Evolutionary conservation across 2,329 filamentous ascomycete species (phyloP).

Genomic region (Stagonosporopsis cucurbitacearum): DNA sequence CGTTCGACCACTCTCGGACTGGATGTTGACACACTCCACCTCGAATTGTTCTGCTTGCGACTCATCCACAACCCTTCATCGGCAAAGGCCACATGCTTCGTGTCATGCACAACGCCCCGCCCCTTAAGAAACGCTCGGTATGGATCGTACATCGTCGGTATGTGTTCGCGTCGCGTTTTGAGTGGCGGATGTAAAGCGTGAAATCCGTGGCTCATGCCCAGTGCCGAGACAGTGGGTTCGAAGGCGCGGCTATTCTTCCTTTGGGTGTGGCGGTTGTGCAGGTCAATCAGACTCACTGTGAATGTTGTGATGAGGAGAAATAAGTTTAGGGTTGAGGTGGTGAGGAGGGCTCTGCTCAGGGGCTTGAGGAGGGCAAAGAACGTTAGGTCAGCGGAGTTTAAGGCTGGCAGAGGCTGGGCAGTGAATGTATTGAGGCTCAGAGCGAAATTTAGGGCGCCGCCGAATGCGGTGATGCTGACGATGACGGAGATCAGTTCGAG

Average conservation of each 20-base stretch:
- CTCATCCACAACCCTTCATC: constrained; percentile 23
- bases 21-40: constrained; percentile 15
- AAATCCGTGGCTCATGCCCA: constrained; percentile 36
- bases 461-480: constrained; percentile 21
- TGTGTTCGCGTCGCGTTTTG: not conserved
- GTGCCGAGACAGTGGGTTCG: constrained; percentile 31
- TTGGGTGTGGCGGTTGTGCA: not conserved
- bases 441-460: constrained; percentile 20
- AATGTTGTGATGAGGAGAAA: not conserved
- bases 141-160: constrained; percentile 31
- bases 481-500: constrained; percentile 26
- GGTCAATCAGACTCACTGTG: not conserved
- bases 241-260: constrained; percentile 19
- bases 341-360: constrained; percentile 21
- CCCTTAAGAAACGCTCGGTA: constrained; percentile 8
- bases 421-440: constrained; percentile 13
- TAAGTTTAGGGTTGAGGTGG: constrained; percentile 2
- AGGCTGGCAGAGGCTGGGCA: constrained; percentile 9
- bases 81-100: constrained; percentile 20
- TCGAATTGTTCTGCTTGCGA: constrained; percentile 15
- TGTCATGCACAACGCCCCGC: constrained; percentile 3
- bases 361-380: constrained; percentile 25
- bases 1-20: constrained; percentile 5
- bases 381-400: constrained; percentile 20
- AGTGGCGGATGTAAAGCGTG: constrained; percentile 18